Evolutionary conservation across 2,329 filamentous ascomycete species (phyloP).

Genomic region (Aspergillus puulaauensis): DNA sequence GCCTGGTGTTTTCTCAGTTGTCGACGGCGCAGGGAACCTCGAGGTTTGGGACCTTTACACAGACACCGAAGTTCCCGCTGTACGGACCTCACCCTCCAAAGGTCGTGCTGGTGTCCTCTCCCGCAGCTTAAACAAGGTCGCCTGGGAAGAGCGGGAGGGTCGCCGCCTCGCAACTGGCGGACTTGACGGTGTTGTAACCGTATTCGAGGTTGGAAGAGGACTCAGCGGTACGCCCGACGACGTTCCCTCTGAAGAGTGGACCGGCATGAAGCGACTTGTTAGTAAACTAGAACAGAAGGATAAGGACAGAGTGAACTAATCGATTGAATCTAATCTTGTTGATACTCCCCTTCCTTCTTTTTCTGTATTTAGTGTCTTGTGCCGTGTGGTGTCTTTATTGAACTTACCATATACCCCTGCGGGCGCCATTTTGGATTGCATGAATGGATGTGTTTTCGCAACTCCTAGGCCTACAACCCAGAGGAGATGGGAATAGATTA

Average conservation of each 20-base stretch:
- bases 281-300: constrained; percentile 65
- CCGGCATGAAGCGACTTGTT: constrained; percentile 85
- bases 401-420: constrained; percentile 28
- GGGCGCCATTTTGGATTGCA: constrained; percentile 21
- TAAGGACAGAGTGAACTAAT: constrained; percentile 36
- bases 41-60: constrained; percentile 95
- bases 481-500: constrained; percentile 8
- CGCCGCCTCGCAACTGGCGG: constrained; percentile 85
- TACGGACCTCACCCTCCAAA: constrained; percentile 69
- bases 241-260: constrained; percentile 86
- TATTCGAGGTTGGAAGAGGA: constrained; percentile 81
- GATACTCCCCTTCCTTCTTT: constrained; percentile 3
- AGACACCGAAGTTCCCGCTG: constrained; percentile 88
- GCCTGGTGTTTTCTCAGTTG: constrained; percentile 89
- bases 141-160: constrained; percentile 90
- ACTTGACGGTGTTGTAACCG: constrained; percentile 82
- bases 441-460: constrained; percentile 13
- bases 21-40: constrained; percentile 87
- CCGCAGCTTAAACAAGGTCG: constrained; percentile 87
- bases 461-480: constrained; percentile 6
- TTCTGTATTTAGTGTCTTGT: constrained; percentile 15
- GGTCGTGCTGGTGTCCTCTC: constrained; percentile 67
- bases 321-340: neutral
- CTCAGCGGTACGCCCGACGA: constrained; percentile 79
- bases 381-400: constrained; percentile 17